These are phyloP conservation scores for Podospora fimiseda DNA, from an alignment of 495 filamentous ascomycete species.

Conservation along the genomic window DNA sequence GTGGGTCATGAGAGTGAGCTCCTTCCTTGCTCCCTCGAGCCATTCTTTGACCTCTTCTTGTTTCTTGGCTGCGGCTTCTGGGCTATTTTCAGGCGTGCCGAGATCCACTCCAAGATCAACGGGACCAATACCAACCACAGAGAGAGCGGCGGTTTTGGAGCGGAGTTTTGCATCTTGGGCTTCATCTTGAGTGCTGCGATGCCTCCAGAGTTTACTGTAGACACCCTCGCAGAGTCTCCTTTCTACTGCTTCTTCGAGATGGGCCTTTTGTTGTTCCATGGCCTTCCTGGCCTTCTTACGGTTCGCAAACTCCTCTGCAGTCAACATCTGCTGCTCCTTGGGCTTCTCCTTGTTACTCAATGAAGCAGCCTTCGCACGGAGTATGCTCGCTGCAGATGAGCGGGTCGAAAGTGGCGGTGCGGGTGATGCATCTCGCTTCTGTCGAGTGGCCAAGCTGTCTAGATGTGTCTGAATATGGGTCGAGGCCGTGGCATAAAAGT, in stretches of 20 bases:
- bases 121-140: conserved; percentile 82
- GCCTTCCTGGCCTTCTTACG: conserved; percentile 69
- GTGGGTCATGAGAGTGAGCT: conserved; percentile 76
- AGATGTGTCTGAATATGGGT: conserved; percentile 85
- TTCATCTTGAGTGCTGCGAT: conserved; percentile 88
- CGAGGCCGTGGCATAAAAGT: conserved; percentile 82
- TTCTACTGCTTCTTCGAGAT: conserved; percentile 90
- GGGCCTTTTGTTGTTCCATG: conserved; percentile 65
- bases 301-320: conserved; percentile 72
- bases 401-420: conserved; percentile 45
- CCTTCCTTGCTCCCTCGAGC: conserved; percentile 67
- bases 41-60: conserved; percentile 65
- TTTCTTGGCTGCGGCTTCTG: conserved; percentile 50
- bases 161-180: conserved; percentile 90
- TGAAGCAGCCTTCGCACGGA: conserved; percentile 47
- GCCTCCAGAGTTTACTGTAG: conserved; percentile 83
- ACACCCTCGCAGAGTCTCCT: conserved; percentile 78
- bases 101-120: conserved; percentile 81
- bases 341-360: conserved; percentile 45
- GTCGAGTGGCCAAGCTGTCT: conserved; percentile 65
- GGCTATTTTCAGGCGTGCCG: conserved; percentile 38
- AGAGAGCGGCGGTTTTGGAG: conserved; percentile 86
- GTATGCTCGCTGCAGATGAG: conserved; percentile 45
- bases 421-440: conserved; percentile 56
- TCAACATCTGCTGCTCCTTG: conserved; percentile 82